Percentiles rank a stretch among this genome's conserved stretches.
Conservation (phyloP, 169 alveolate genomes). For the Babesia caballi region DNA sequence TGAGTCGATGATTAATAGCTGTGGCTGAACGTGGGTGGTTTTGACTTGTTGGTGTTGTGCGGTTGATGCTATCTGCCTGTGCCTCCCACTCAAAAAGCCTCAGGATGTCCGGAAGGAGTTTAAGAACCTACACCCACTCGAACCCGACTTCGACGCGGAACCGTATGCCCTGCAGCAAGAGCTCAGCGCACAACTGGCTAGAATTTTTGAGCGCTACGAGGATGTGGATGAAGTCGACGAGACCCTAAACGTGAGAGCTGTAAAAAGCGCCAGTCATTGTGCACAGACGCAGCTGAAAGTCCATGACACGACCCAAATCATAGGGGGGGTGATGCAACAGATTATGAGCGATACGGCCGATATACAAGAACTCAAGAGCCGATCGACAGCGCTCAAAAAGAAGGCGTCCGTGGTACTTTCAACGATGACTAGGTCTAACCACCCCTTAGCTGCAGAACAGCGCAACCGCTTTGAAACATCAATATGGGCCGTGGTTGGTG, state of each 20-base stretch:
- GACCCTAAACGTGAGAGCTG: slow-evolving; percentile 10
- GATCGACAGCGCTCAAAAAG: slow-evolving; percentile 15
- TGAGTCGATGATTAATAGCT: neutral
- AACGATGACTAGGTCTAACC: neutral
- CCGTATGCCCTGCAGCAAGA: neutral
- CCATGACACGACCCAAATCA: neutral
- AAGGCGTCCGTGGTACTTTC: slow-evolving; percentile 18
- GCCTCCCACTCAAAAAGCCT: too few relatives aligned
- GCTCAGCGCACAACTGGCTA: neutral
- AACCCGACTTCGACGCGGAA: neutral
- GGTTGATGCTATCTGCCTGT: too few relatives aligned
- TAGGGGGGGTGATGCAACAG: slow-evolving; percentile 18
- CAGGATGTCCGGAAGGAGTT: neutral
- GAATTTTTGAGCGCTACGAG: slow-evolving; percentile 33
- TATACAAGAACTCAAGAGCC: slow-evolving; percentile 21
- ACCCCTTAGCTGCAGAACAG: slow-evolving; percentile 7
- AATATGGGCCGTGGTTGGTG: neutral
- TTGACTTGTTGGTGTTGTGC: too few relatives aligned
- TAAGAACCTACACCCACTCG: neutral
- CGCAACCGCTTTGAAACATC: neutral
- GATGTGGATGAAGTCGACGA: slow-evolving; percentile 15
- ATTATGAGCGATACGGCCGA: slow-evolving; percentile 24
- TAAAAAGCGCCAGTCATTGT: neutral
- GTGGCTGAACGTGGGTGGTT: too few relatives aligned
- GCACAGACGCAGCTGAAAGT: slow-evolving; percentile 25